Base-by-base conservation (phyloP, 441 rosid genomes). In the Capsella rubella region DNA sequence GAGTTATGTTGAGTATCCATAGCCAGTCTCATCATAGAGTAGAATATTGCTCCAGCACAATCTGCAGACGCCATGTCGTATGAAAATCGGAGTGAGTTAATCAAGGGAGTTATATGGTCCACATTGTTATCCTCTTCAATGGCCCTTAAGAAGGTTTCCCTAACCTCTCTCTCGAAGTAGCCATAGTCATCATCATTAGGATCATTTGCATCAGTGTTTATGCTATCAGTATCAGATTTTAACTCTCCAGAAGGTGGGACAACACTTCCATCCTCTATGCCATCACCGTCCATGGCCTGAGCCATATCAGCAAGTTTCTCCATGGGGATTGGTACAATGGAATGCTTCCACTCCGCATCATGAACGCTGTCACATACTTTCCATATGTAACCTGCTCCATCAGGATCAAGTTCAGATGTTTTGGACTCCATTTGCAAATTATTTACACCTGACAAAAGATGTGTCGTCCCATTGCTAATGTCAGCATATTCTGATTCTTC, bases 341-440 rank as follows among this genome's bases (percentile, higher is more conserved):
- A 95, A 72, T 92, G 91, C 77, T 86, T 89, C 97, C 99, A 92
- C 83, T 95, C 97, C 73, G 92, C 99, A 64, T 92, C 98, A 67
- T 80, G 78, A 28, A 78, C 85, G 57, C 89, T 5, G 7, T 51
- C 55, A 25, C 14, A 51, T 10, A 51, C 92, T 69, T 93, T 79
- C 99, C 99, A 91, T 82, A 95, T 75, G 78, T 88, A 83, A 82
- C 99, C 96, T 69, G 71, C 86, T 67, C 98, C 97, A 59, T 95
- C 95, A 70, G 69, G 80, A 67, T 98, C 97, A 78, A 95, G 90
- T 90, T 84, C 84, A 15, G 90, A 80, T 67, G 66, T 76, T 74
- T 84, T 84, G 75, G 87, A 69, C 6, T 25, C n/a, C 14, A 51
- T 0, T 21, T 10, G 7, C 31, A 51, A 51, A 51, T 51, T 18